A percentile compares a stretch with the other conserved stretches of the same genome.
These are phyloP conservation scores for Calonectria montana DNA, from an alignment of 2,329 filamentous ascomycete species.

Conservation along the genomic window DNA sequence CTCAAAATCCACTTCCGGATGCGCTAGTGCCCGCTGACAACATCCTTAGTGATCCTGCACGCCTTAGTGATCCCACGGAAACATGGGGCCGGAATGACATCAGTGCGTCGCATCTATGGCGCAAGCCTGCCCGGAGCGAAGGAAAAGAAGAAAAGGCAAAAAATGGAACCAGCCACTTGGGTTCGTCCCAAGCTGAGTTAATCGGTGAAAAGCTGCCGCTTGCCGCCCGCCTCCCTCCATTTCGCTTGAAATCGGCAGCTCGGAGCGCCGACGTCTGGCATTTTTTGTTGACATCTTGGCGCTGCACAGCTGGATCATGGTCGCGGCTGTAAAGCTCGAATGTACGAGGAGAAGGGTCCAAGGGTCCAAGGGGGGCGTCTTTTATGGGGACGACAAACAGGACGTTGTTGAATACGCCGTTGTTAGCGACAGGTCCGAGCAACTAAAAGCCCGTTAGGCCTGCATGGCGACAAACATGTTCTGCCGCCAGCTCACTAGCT, in stretches of 20 bases:
- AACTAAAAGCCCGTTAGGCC: neutral
- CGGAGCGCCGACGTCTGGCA: neutral
- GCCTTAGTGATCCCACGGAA: neutral
- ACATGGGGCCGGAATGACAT: neutral
- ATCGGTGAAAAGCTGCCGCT: no score
- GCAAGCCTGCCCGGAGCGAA: neutral
- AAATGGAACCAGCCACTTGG: neutral
- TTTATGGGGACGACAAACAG: neutral
- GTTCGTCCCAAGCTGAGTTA: neutral
- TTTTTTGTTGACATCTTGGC: neutral
- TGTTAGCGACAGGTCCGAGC: slow-evolving; percentile 1
- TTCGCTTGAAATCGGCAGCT: neutral
- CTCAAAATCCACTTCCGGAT: neutral
- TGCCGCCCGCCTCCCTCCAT: neutral
- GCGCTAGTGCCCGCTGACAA: neutral
- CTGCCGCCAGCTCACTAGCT: neutral
- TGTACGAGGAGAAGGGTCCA: neutral
- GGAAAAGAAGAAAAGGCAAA: neutral
- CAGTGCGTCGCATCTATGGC: neutral
- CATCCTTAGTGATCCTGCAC: neutral
- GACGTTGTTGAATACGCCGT: neutral
- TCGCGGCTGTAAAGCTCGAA: neutral
- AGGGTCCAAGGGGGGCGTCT: neutral
- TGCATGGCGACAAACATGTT: neutral
- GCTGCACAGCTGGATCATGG: neutral